Evolutionary conservation across 192 early-diverging fungal genomes (phyloP).

Genomic region (Backusella circina): DNA sequence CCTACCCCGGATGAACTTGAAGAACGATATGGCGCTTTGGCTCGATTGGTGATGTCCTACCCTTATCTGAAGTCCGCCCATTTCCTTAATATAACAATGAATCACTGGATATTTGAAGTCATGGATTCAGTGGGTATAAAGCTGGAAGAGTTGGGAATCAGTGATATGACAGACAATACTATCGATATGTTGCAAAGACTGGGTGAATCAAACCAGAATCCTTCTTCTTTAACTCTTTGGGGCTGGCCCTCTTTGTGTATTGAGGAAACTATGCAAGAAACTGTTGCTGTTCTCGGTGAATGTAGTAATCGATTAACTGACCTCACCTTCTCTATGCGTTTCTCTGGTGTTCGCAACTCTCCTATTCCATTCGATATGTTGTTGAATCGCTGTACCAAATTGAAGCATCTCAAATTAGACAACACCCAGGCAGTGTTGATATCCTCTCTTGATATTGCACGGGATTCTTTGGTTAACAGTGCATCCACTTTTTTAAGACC

Average conservation of each 20-base stretch:
- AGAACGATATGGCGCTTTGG: background rate
- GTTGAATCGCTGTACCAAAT: background rate
- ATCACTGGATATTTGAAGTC: background rate
- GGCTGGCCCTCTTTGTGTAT: constrained; percentile 10
- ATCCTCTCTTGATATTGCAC: background rate
- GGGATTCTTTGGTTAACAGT: background rate
- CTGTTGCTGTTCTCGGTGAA: background rate
- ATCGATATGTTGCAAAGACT: background rate
- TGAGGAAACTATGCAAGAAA: constrained; percentile 5
- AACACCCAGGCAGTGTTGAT: background rate
- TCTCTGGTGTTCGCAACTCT: background rate
- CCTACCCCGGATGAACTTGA: background rate
- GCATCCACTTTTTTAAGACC: background rate
- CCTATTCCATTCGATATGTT: background rate
- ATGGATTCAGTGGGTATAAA: background rate
- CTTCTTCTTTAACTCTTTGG: background rate
- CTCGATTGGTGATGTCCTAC: background rate
- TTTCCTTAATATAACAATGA: background rate
- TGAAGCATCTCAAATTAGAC: background rate
- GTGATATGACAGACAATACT: constrained; percentile 10
- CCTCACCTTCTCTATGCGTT: constrained; percentile 2
- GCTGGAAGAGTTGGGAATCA: background rate
- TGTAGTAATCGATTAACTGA: background rate
- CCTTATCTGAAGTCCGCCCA: background rate
- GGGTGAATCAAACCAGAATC: constrained; percentile 1